These are phyloP conservation scores for Mycena albidolilacea DNA, from an alignment of 768 basidiomycete species.

Conservation along the genomic window DNA sequence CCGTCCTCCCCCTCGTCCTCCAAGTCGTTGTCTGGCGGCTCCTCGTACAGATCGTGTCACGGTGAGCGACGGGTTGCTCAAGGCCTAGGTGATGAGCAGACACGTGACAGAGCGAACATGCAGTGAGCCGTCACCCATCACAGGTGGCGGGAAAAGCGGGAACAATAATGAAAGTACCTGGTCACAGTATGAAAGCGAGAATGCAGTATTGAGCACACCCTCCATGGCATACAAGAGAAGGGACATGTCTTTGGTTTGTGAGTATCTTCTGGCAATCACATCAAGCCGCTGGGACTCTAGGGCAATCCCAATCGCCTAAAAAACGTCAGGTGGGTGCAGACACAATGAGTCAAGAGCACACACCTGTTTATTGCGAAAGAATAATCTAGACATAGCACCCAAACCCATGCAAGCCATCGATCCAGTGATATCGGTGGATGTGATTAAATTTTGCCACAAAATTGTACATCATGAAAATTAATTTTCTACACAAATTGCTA, in stretches of 20 bases:
- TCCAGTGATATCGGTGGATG: no score
- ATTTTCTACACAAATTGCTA: no score
- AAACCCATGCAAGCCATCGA: no score
- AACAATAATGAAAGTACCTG: conserved; percentile 85
- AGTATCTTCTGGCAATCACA: conserved; percentile 84
- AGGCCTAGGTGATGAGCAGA: conserved; percentile 89
- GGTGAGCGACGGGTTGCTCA: conserved; percentile 86
- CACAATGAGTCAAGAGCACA: conserved; percentile 33
- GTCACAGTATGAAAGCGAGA: conserved; percentile 88
- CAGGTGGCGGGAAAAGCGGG: conserved; percentile 87
- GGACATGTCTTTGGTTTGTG: conserved; percentile 79
- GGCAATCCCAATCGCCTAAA: conserved; percentile 93
- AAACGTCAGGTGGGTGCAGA: conserved; percentile 35
- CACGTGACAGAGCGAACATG: conserved; percentile 89
- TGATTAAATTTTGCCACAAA: no score
- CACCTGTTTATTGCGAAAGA: conserved; percentile 93
- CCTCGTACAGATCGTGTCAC: conserved; percentile 67
- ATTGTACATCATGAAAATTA: no score
- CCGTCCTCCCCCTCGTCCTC: conserved; percentile 77
- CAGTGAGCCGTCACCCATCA: conserved; percentile 78
- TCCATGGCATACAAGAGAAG: conserved; percentile 94
- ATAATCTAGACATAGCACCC: no score
- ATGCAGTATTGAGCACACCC: conserved; percentile 90
- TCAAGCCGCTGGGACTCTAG: conserved; percentile 93
- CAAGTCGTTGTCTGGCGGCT: conserved; percentile 68